Percentiles rank a stretch among this genome's conserved stretches.
These are phyloP conservation scores for Suhomyces bribrorum DNA, from an alignment of 1,139 yeast species.

Conservation along the genomic window DNA sequence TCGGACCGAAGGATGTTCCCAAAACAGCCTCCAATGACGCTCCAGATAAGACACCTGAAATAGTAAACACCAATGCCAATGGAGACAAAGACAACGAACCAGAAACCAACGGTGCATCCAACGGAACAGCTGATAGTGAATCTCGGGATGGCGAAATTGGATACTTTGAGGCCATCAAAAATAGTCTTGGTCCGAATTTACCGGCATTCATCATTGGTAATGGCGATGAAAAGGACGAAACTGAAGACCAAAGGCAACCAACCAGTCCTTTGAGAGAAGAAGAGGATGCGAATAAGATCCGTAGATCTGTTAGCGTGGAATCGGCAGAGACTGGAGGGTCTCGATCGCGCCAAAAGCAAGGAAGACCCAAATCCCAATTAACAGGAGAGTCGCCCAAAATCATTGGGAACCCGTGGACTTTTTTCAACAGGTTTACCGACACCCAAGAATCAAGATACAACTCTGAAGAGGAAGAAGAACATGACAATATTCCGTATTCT, in stretches of 20 bases:
- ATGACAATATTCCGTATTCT: slow-evolving; percentile 15
- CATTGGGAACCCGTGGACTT: slow-evolving; percentile 32
- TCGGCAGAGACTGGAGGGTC: not conserved
- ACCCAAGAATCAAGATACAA: slow-evolving; percentile 28
- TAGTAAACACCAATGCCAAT: not conserved
- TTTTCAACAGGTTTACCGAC: slow-evolving; percentile 26
- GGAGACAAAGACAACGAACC: not conserved
- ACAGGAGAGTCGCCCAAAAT: slow-evolving; percentile 22
- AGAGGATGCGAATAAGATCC: not conserved
- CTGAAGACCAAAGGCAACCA: not conserved
- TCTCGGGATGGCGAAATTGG: not conserved
- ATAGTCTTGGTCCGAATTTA: slow-evolving; percentile 1
- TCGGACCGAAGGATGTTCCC: not conserved
- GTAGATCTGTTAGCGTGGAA: not conserved
- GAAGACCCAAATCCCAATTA: slow-evolving; percentile 8
- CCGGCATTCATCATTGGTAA: not conserved
- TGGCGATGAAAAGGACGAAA: not conserved
- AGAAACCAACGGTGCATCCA: not conserved
- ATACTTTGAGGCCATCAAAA: not conserved
- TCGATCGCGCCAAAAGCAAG: too few species aligned
- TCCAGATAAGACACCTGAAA: not conserved
- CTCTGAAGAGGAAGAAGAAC: slow-evolving; percentile 28
- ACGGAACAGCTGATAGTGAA: not conserved
- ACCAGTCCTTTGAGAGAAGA: not conserved
- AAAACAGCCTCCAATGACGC: not conserved